Evolutionary conservation across 169 alveolate species (phyloP).

Genomic region (Cryptosporidium andersoni): DNA sequence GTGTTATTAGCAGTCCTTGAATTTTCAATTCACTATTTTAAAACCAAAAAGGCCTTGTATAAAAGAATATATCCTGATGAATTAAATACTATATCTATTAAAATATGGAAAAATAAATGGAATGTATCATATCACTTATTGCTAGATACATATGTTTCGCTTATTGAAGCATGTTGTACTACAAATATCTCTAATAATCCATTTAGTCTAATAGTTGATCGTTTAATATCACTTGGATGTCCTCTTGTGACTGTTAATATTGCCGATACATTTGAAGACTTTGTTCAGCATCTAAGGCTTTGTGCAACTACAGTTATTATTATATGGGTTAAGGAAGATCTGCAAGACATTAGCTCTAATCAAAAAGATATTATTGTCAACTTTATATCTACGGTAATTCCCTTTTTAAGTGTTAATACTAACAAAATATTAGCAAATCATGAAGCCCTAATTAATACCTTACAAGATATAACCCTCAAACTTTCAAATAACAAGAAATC

Average conservation of each 20-base stretch:
- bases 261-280: not conserved
- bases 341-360: not conserved
- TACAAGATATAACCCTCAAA: not conserved
- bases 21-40: slow-evolving; percentile 3
- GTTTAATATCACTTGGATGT: slow-evolving; percentile 7
- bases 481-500: not conserved
- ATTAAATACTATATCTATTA: slow-evolving; percentile 11
- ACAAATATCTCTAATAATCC: slow-evolving; percentile 11
- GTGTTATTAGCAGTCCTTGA: slow-evolving; percentile 45
- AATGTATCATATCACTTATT: slow-evolving; percentile 41
- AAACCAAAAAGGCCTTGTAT: not conserved
- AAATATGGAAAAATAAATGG: slow-evolving; percentile 31
- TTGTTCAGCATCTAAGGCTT: slow-evolving; percentile 31
- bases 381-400: slow-evolving; percentile 3
- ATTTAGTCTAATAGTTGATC: slow-evolving; percentile 20
- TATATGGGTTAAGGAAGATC: slow-evolving; percentile 10
- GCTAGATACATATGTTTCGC: slow-evolving; percentile 39
- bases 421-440: not conserved
- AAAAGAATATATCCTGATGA: not conserved
- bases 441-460: not conserved
- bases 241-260: not conserved
- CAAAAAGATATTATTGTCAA: slow-evolving; percentile 13
- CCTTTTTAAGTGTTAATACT: not conserved
- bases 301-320: slow-evolving; percentile 12
- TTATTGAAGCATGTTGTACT: slow-evolving; percentile 27